Evolutionary conservation across 768 basidiomycete species (phyloP), one percentile per base, ranked within the genome.

Genomic region (Naganishia randhawae): DNA sequence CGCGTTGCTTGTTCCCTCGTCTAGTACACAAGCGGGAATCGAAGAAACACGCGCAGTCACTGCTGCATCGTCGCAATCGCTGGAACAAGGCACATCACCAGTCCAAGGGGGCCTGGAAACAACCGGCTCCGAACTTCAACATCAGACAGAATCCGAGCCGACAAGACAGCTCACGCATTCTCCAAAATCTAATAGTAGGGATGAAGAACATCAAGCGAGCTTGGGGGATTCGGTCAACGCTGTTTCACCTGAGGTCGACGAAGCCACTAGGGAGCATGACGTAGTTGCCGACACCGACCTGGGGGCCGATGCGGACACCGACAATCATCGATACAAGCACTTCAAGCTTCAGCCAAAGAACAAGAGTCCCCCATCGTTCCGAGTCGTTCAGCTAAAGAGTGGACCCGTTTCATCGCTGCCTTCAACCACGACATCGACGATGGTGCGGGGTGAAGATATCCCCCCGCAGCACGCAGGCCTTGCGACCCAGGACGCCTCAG

Each of bases 311-410:
- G 57, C 11, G 6, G 57, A 61, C 27, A 13, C 57, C 22, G 57
- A 22, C 2, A 39, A 39, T 25, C 57, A 61, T 19, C 57, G 57
- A 22, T 61, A 61, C 19, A 61, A 16, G 22, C 57, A 61, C 29
- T 61, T 39, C 14, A 61, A 39, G 25, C 27, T 61, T 9, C 57
- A 61, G 14, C 57, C 57, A 27, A 61, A 61, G 25, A 61, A 61
- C 57, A 61, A 61, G 37, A 61, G 57, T 41, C 57, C 57, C 22
- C 57, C 57, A 8, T 61, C 57, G 1, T 61, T 61, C 37, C 57
- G 37, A 14, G 57, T 61, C 25, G 57, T 61, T 7, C 57, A 61
- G 57, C 29, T 61, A 14, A n/a, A 29, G 13, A 29, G 39, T 14
- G 57, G 39, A 7, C 45, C 45, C 37, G 22, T 29, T 1, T 29